These are phyloP conservation scores for Amorphotheca resinae DNA, from an alignment of 495 filamentous ascomycete species.

Conservation along the genomic window DNA sequence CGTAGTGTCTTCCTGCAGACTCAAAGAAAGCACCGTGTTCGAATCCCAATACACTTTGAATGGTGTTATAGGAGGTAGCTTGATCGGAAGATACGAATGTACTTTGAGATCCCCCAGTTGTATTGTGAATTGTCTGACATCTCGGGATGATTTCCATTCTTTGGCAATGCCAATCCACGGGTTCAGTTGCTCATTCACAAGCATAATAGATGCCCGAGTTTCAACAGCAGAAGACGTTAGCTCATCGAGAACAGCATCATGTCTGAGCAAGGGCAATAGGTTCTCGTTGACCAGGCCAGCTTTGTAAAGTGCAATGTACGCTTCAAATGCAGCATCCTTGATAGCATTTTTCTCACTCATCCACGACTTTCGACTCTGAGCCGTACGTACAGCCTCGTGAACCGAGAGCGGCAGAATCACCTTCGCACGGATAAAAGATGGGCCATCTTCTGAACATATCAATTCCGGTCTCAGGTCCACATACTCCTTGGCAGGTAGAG, in stretches of 20 bases:
- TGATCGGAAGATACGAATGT: constrained; percentile 33
- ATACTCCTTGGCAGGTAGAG: constrained; percentile 44
- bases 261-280: constrained; percentile 47
- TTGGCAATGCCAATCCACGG: constrained; percentile 53
- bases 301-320: constrained; percentile 57
- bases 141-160: constrained; percentile 30
- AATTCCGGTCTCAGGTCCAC: constrained; percentile 38
- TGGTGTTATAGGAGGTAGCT: constrained; percentile 27
- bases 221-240: constrained; percentile 28
- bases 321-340: constrained; percentile 76
- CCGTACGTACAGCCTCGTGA: constrained; percentile 44
- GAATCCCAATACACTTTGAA: constrained; percentile 40
- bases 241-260: constrained; percentile 26
- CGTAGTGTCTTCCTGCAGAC: constrained; percentile 16
- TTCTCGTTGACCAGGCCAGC: constrained; percentile 68
- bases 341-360: constrained; percentile 59
- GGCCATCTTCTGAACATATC: constrained; percentile 19
- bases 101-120: constrained; percentile 20
- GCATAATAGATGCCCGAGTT: constrained; percentile 32
- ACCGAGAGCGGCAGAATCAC: constrained; percentile 66
- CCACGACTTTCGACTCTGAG: constrained; percentile 45
- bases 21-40: constrained; percentile 28
- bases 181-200: constrained; percentile 44
- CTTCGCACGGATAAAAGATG: constrained; percentile 32
- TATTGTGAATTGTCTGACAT: constrained; percentile 1